Evolutionary conservation across 1,139 yeast genomes (phyloP), one percentile per base, ranked within the genome.

Genomic region (Candida neerlandica): DNA sequence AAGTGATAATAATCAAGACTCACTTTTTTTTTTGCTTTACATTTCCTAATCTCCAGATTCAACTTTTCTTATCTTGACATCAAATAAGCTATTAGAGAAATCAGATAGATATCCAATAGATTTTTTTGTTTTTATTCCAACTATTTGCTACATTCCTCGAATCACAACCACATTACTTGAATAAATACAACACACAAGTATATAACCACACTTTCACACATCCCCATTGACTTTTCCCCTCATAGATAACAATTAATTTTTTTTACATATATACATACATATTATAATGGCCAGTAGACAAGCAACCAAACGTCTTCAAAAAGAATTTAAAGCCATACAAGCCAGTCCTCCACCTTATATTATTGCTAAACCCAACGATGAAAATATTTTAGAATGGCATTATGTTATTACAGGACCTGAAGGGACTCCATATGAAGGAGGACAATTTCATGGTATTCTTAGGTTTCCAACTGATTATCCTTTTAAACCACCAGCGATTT

Each of bases 381-480:
- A 79, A 39, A 86, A 89, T 63, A 86, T 89, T 49, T 70, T 89
- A 48, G 77, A 77, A 59, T 87, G 95, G 95, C 92, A 86, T 66
- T 88, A 85, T 59, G 76, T 88, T 46, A 82, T 88, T 43, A 82
- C 85, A 0, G 98, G 97, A 0, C 97, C 97, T 5, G 91, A 95
- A 48, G 80, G 84, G 55, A 85, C 96, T 0, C 96, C 96, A 4
- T 92, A 86, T 63, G 86, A 78, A 51, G 84, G 81, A 18, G 98
- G 98, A 0, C 96, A 90, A 65, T 92, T 87, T 64, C 96, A 91
- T 63, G 97, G 98, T 2, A 81, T 90, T 18, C 74, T 92, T 43
- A 76, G 86, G 19, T 91, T 92, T 66, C 96, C 97, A 0, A 69
- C 82, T 10, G 96, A 90, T 58, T 92, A 91, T 60, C 98, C 97